Conservation (phyloP, 2,329 filamentous ascomycete genomes). For the Hypoxylon sp. region DNA sequence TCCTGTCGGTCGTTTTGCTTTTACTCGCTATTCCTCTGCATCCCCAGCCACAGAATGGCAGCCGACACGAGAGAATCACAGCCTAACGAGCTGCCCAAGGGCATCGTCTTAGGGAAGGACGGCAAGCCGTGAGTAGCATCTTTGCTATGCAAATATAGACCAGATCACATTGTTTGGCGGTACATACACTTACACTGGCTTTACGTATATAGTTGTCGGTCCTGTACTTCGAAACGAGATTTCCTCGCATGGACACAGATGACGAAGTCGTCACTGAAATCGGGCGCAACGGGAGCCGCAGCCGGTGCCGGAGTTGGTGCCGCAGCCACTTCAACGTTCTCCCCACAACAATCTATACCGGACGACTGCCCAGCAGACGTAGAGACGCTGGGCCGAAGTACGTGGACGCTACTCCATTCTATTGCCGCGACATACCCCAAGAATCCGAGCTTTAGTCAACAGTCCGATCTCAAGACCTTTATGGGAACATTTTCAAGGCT, state of each 20-base stretch:
- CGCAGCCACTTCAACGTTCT: slow-evolving; percentile 50
- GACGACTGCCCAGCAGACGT: slow-evolving; percentile 91
- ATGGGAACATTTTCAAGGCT: slow-evolving; percentile 84
- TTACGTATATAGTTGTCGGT: slow-evolving; percentile 71
- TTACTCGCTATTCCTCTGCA: slow-evolving; percentile 17
- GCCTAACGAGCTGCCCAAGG: slow-evolving; percentile 70
- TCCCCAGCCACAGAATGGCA: slow-evolving; percentile 54
- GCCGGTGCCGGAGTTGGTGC: slow-evolving; percentile 54
- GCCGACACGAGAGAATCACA: slow-evolving; percentile 56
- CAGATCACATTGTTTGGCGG: background rate
- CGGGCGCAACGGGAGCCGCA: slow-evolving; percentile 54
- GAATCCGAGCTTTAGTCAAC: slow-evolving; percentile 75
- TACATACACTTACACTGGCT: slow-evolving; percentile 27
- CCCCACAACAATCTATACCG: slow-evolving; percentile 55
- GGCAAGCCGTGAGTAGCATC: slow-evolving; percentile 82
- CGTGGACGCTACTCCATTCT: slow-evolving; percentile 94
- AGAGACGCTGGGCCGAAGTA: slow-evolving; percentile 85
- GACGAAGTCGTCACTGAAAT: slow-evolving; percentile 61
- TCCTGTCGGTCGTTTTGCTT: slow-evolving; percentile 22
- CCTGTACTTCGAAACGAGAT: slow-evolving; percentile 75
- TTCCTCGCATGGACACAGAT: slow-evolving; percentile 74
- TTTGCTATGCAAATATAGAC: background rate
- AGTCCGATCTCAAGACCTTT: slow-evolving; percentile 83
- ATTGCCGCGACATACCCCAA: slow-evolving; percentile 90
- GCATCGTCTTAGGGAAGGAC: slow-evolving; percentile 82